Evolutionary conservation across 805 yeast species (phyloP), one percentile per base, ranked within the genome.

Genomic region (Starmera caribaea): DNA sequence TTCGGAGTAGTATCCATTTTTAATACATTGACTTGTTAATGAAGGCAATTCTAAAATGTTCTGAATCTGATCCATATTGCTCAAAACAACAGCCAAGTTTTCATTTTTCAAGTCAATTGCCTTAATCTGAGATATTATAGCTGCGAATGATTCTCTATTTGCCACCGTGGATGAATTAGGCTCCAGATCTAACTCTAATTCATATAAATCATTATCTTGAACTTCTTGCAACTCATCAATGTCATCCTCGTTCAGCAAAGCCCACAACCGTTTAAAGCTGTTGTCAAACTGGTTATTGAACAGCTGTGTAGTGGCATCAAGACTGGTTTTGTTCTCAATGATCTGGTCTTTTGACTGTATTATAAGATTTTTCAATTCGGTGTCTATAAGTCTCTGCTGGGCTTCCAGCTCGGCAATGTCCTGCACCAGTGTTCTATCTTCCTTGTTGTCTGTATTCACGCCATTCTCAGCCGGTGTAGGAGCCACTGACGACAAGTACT

Each of bases 31-130:
- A 36, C 79, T 71, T 29, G 90, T 79, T 36, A 90, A 58, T 2
- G 94, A 71, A 1, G 98, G 97, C 29, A 92, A 63, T 53, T 86
- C 95, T 47, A 90, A 64, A 9, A 89, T 71, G 50, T 85, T 95
- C 44, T 81, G 71, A 10, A 89, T 68, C 32, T 78, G 74, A 45
- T 81, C 88, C 52, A 87, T 71, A 47, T 82, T 80, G 36, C 70
- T 69, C 33, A 79, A 61, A 26, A 80, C 69, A 4, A 51, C 46
- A 3, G 68, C 67, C 12, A 61, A 48, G 39, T 53, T 54, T 31
- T 55, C 46, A 34, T 47, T 49, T 8, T 44, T 35, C 5, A 43
- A 13, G 33, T 26, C 34, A 29, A 24, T 16, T 50, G 50, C 34
- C 57, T 45, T 5, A 46, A 37, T 35, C 47, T 49, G 24, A 53